These are phyloP conservation scores for Candida maesae DNA, from an alignment of 805 yeast genomes.

Conservation along the genomic window DNA sequence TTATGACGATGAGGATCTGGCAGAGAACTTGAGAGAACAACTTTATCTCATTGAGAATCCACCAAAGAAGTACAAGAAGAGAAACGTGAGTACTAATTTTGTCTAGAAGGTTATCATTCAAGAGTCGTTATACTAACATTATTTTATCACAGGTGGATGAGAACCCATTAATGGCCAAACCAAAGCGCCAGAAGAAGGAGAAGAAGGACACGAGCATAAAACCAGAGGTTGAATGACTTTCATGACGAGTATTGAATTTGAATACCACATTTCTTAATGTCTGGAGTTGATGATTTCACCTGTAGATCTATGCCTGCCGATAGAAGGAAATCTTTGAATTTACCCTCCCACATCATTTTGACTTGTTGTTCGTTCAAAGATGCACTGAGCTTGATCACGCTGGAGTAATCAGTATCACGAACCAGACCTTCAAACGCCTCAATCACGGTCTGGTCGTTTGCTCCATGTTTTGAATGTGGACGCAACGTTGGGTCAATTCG, in stretches of 20 bases:
- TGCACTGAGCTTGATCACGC: constrained; percentile 72
- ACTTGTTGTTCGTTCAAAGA: constrained; percentile 59
- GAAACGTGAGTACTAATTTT: constrained; percentile 19
- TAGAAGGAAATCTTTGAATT: constrained; percentile 71
- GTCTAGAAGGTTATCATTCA: background rate
- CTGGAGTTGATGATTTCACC: constrained; percentile 43
- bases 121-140: constrained; percentile 6
- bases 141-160: constrained; percentile 9
- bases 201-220: background rate
- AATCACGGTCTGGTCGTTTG: constrained; percentile 39
- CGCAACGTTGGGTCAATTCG: constrained; percentile 28
- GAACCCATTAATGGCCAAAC: constrained; percentile 12
- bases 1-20: constrained; percentile 58
- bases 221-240: too few relatives aligned
- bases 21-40: constrained; percentile 59
- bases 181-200: constrained; percentile 15
- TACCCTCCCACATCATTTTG: constrained; percentile 83
- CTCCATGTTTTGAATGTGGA: constrained; percentile 29
- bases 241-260: constrained; percentile 60
- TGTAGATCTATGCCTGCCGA: constrained; percentile 66
- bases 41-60: constrained; percentile 50
- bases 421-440: constrained; percentile 49
- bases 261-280: constrained; percentile 50
- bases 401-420: constrained; percentile 52
- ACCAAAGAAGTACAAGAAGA: constrained; percentile 33